Evolutionary conservation across 352 stramenopile species (phyloP).

Genomic region (Blastocystis sp.): DNA sequence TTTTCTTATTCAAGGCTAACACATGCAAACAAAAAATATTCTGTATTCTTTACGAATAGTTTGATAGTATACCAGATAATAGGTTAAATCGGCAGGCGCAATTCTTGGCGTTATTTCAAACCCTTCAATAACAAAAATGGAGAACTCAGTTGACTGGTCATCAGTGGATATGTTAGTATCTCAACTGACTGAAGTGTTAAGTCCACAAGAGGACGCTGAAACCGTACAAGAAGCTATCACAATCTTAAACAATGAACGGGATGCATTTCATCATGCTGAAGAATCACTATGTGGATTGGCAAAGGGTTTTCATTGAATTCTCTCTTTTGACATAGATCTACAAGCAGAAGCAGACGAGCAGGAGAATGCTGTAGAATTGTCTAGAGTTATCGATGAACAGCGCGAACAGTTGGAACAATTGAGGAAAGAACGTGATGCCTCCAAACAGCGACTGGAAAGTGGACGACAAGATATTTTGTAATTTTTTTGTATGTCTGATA

Average conservation of each 20-base stretch:
- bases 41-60: too few species aligned
- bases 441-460: not conserved
- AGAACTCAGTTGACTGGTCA: slow-evolving; percentile 3
- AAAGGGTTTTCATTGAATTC: not conserved
- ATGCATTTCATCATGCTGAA: not conserved
- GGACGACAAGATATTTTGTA: not conserved
- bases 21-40: too few species aligned
- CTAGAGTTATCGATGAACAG: slow-evolving; percentile 14
- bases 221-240: not conserved
- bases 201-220: slow-evolving; percentile 12
- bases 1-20: too few species aligned
- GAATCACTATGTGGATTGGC: not conserved
- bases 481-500: not conserved
- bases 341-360: slow-evolving; percentile 3
- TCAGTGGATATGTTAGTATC: slow-evolving; percentile 17
- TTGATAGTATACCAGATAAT: too few species aligned
- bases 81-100: too few species aligned
- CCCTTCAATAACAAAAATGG: not conserved
- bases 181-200: not conserved
- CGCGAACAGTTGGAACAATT: not conserved
- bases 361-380: not conserved
- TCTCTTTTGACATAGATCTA: not conserved
- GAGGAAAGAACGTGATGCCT: slow-evolving; percentile 1
- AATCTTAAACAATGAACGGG: not conserved
- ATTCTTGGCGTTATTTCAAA: too few species aligned